Conservation (phyloP, 2,329 filamentous ascomycete genomes). For the Xylaria sp. region DNA sequence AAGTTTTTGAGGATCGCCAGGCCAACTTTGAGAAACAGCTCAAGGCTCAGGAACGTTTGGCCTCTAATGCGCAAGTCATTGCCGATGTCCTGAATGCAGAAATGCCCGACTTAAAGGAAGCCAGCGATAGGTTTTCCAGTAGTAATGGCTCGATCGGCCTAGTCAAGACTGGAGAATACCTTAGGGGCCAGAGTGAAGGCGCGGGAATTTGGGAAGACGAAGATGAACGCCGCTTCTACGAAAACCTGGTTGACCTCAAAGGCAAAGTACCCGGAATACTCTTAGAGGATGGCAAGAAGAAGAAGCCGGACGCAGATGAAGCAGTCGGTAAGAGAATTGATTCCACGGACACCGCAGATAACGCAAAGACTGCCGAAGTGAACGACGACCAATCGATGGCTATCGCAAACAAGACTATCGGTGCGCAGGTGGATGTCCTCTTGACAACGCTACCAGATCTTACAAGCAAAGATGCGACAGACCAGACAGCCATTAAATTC, state of each 20-base stretch:
- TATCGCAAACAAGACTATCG: conserved; percentile 97
- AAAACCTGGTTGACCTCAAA: conserved; percentile 94
- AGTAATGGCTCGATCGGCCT: conserved; percentile 86
- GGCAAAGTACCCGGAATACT: conserved; percentile 95
- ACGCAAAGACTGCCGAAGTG: conserved; percentile 62
- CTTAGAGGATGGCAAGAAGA: conserved; percentile 94
- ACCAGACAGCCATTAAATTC: conserved; percentile 94
- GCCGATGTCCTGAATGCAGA: conserved; percentile 89
- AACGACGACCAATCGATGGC: conserved; percentile 88
- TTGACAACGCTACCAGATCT: conserved; percentile 89
- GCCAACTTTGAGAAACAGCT: conserved; percentile 94
- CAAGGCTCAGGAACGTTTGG: conserved; percentile 90
- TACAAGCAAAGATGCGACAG: conserved; percentile 89
- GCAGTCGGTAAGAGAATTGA: conserved; percentile 81
- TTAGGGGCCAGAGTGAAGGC: conserved; percentile 89
- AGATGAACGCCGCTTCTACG: conserved; percentile 97
- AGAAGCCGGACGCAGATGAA: conserved; percentile 85
- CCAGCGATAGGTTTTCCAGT: conserved; percentile 73
- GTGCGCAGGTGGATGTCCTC: conserved; percentile 93
- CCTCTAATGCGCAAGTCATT: conserved; percentile 89
- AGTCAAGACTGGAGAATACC: conserved; percentile 92
- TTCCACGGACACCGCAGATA: conserved; percentile 59
- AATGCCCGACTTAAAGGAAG: conserved; percentile 92
- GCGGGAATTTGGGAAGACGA: conserved; percentile 99
- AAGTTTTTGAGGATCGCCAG: conserved; percentile 97